A percentile compares a stretch with the other conserved stretches of the same genome.
Evolutionary conservation across 2,329 filamentous ascomycete species (phyloP).

Genomic region (Verticillium longisporum): DNA sequence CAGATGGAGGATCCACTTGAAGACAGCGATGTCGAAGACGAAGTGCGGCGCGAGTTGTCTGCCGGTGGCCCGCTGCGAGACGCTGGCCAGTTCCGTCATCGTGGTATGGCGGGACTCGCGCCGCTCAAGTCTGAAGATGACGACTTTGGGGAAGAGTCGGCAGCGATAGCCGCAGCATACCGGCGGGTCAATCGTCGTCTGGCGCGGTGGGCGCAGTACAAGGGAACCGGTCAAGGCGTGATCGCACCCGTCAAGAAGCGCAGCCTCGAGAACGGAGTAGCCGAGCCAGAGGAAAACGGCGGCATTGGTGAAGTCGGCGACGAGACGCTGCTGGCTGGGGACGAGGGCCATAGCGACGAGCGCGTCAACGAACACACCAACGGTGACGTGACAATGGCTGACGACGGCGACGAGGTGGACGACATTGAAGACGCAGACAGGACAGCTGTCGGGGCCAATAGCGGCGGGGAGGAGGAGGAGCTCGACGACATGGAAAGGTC

Average conservation of each 20-base stretch:
- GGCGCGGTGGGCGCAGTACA: constrained; percentile 59
- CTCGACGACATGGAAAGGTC: constrained; percentile 27
- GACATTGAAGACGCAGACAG: constrained; percentile 31
- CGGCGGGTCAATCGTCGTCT: constrained; percentile 58
- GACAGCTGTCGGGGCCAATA: constrained; percentile 10
- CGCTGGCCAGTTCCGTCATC: constrained; percentile 40
- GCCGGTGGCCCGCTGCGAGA: constrained; percentile 19
- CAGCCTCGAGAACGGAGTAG: constrained; percentile 13
- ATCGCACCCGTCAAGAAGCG: constrained; percentile 37
- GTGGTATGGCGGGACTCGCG: constrained; percentile 57
- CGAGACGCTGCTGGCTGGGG: constrained; percentile 9
- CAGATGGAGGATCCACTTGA: constrained; percentile 48
- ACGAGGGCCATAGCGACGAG: constrained; percentile 10
- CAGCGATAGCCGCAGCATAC: constrained; percentile 59
- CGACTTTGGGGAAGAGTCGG: constrained; percentile 71
- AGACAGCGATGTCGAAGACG: constrained; percentile 56
- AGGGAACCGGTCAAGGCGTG: constrained; percentile 36
- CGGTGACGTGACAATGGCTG: constrained; percentile 42
- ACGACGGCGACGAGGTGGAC: constrained; percentile 46
- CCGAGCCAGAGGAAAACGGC: constrained; percentile 8
- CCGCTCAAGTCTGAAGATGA: constrained; percentile 56
- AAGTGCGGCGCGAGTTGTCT: constrained; percentile 23
- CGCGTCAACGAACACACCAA: constrained; percentile 27
- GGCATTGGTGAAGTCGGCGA: constrained; percentile 8
- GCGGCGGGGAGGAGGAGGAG: constrained; percentile 27